Base-by-base conservation (phyloP, 2,329 filamentous ascomycete genomes). In the Furcasterigmium furcatum region DNA sequence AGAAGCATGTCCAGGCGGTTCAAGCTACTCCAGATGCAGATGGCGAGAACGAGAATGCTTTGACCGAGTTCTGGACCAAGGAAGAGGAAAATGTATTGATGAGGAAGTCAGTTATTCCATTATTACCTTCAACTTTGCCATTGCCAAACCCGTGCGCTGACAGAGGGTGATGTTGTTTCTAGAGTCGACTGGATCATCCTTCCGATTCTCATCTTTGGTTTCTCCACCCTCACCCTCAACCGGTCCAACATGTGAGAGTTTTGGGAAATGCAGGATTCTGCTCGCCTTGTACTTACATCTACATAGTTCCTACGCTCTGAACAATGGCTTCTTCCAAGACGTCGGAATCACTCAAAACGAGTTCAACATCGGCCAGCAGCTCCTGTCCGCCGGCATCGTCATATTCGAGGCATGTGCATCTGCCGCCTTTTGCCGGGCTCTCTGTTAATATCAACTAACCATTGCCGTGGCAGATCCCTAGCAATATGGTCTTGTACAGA, bases 351-450 rank as follows among this genome's bases (percentile, higher is more conserved):
- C 66, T 4, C 73, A 74, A 5, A 69, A 77, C 47, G 68, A 78
- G 49, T 70, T 77, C 57, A 79, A 79, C 39, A 58, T 76, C 25
- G 75, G 75, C 4, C 68, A 74, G 20, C 72, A 76, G 47, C 61
- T 79, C 46, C 61, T 78, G 1, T 76, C 72, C 0, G 62, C 73
- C 2, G 72, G 72, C 4, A 74, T 76, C 32, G 70, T 76, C 4
- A 53, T 74, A 4, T 58, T 64, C 12, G 66, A 74, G 47, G 25
- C 25, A 29, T 29, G 25, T 29, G 25, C 25, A 29, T 29, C 25
- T 29, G 8, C 8, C 8, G 8, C 25, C 8, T 29, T 29, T 8
- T 29, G 25, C 13, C 13, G 13, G 25, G 25, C 13, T 29, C 25
- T 29, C 25, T 29, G 25, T n/a, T n/a, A n/a, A n/a, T n/a, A 29